A percentile compares a stretch with the other conserved stretches of the same genome.
phyloP scores from a whole-genome alignment of 371 early-diverging fungal genomes.

The Zopfochytrium polystomum region DNA sequence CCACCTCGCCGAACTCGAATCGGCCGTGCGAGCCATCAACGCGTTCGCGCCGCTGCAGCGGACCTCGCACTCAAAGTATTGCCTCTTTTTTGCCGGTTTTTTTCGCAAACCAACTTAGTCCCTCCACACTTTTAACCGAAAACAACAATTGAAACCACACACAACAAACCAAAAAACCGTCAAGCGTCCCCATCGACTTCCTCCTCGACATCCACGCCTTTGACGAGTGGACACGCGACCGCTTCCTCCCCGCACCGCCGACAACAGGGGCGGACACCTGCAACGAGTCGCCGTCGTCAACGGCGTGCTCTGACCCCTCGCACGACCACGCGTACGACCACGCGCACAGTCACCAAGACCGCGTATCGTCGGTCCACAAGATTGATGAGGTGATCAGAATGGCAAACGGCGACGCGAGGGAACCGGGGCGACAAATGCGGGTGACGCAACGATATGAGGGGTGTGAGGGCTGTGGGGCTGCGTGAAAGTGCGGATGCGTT shows the following conservation, averaged over 20 bases:
- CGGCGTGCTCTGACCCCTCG: no score
- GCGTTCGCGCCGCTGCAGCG: conserved; percentile 32
- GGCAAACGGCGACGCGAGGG: conserved; percentile 18
- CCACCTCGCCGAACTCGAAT: conserved; percentile 19
- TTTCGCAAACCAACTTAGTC: neutral
- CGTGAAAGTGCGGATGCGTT: conserved; percentile 26
- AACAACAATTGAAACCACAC: neutral
- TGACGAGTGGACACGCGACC: conserved; percentile 45
- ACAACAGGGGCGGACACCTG: conserved; percentile 39
- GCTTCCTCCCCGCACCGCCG: conserved; percentile 12
- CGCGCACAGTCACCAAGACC: conserved; percentile 4
- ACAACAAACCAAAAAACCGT: no score
- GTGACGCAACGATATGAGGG: neutral
- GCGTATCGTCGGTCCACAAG: conserved; percentile 28
- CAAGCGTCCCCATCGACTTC: conserved; percentile 69
- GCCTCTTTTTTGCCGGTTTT: neutral
- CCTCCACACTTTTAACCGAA: neutral
- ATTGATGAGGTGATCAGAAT: conserved; percentile 32
- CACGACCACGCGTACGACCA: conserved; percentile 9
- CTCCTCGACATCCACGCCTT: conserved; percentile 77
- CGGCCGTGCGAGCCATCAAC: conserved; percentile 37
- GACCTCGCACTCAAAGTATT: conserved; percentile 33
- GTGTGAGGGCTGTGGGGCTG: conserved; percentile 9
- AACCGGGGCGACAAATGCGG: conserved; percentile 4
- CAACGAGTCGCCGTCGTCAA: no score